Percentiles rank a stretch among this genome's conserved stretches.
Evolutionary conservation across 2,329 filamentous ascomycete genomes (phyloP).

Genomic region (Fusarium nygamai): DNA sequence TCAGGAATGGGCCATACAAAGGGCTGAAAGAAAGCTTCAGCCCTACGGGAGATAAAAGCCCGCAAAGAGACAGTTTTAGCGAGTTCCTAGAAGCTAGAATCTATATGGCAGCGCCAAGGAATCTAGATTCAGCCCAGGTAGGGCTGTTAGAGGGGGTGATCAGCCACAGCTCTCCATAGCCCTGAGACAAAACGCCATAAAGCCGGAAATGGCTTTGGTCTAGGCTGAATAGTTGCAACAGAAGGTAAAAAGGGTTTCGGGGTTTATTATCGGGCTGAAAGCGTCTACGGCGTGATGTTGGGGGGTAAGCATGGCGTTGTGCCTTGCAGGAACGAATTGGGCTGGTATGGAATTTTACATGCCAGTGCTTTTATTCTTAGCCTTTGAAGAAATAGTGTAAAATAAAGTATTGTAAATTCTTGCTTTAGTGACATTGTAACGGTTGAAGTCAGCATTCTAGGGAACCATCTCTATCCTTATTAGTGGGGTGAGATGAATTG

Average conservation of each 20-base stretch:
- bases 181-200: neutral
- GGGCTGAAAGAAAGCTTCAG: neutral
- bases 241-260: fast-evolving
- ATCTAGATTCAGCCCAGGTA: neutral
- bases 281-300: neutral
- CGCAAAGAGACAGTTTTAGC: neutral
- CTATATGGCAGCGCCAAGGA: neutral
- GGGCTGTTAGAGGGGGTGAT: fast-evolving
- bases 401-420: no score
- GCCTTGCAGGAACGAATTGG: neutral
- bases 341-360: neutral
- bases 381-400: no score
- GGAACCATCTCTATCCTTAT: no score
- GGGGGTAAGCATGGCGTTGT: neutral
- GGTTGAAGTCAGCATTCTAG: no score
- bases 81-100: neutral
- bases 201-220: neutral
- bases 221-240: neutral
- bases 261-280: fast-evolving
- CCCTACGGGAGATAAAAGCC: neutral
- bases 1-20: neutral
- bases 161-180: neutral
- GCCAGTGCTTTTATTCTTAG: no score
- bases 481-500: no score
- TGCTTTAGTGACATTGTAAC: no score